Evolutionary conservation across 2,329 filamentous ascomycete species (phyloP), one percentile per base, ranked within the genome.

Genomic region (Penicillium sp.): DNA sequence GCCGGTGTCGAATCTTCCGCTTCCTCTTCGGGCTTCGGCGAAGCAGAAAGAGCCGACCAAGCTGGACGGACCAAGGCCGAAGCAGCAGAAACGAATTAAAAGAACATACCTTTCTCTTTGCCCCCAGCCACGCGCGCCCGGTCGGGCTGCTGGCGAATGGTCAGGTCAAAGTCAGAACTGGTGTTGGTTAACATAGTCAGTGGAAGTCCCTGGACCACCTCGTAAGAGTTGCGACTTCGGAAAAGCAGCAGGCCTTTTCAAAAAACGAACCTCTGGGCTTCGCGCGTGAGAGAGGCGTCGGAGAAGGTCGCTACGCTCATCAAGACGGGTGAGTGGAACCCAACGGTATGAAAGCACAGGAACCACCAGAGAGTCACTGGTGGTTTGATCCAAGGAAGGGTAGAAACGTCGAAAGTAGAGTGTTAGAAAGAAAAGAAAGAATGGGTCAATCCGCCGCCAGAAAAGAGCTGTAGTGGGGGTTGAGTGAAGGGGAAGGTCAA

Each of bases 71-170:
- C 41, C 6, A 16, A 44, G 22, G 22, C 8, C 4, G 37, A 42
- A 16, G 28, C 24, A 16, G 20, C n/a, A 14, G 37, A 24, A 34
- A 26, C 13, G 7, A 38, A 13, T 16, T 3, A 26, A 8, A 40
- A 41, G 11, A 16, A 63, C 60, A 23, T 69, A 86, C 84, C 79
- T 74, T 89, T 89, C 63, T 89, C 86, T 67, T 89, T 89, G 55
- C 82, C 82, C 55, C 84, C 76, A 35, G 83, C 79, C 44, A 87
- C 81, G 52, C 85, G 77, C 40, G 82, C 85, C 67, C 81, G 76
- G 54, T 77, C 74, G 42, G 85, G 85, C 61, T 85, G 77, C 69
- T 89, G 85, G 56, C 80, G 77, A 55, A 88, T 75, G 46, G 65
- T 69, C 55, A 85, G 72, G 49, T 74, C 69, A 66, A 80, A 77